Evolutionary conservation across 768 basidiomycete species (phyloP), one percentile per base, ranked within the genome.

Genomic region (Amanita fuliginea): DNA sequence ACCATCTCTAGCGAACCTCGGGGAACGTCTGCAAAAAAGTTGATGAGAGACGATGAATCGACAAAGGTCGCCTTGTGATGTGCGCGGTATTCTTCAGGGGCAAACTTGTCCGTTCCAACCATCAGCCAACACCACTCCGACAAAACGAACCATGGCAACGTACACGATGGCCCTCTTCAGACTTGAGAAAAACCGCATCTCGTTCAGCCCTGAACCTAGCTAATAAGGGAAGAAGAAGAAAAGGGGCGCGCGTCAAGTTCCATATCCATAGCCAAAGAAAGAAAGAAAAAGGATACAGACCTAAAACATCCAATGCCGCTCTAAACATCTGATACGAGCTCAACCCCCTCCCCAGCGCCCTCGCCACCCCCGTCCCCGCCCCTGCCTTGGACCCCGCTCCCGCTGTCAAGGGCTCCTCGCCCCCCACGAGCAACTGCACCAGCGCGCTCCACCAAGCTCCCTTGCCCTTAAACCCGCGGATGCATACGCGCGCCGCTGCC

Each of bases 261-360:
- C n/a, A n/a, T n/a, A 9, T 28, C 28, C 28, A 28, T 9, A 28
- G 1, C 28, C 28, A 8, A 4, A 9, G 28, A 28, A 28, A 28
- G 3, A 28, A 28, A 11, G 3, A 30, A 3, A 30, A 30, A 30
- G 6, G 26, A 34, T 2, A 61, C 83, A 54, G 59, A 92, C 92
- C 77, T 19, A 97, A 61, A 58, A 93, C 83, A 60, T 93, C 88
- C 55, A 95, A 66, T 1, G 80, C 83, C 30, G 86, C 90, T 56
- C 85, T 78, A 63, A 97, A 85, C 24, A 95, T 70, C 60, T 94
- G 92, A 65, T 95, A 96, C 18, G 88, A 87, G 53, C 89, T 93
- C 56, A 97, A 61, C 1, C 91, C 87, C 49, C 75, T 78, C 4
- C 90, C 94, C 2, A 94, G 59, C 0, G 81, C 74, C 58, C 72